Evolutionary conservation across 129 eudicot species (phyloP).

Genomic region (Erigeron canadensis): DNA sequence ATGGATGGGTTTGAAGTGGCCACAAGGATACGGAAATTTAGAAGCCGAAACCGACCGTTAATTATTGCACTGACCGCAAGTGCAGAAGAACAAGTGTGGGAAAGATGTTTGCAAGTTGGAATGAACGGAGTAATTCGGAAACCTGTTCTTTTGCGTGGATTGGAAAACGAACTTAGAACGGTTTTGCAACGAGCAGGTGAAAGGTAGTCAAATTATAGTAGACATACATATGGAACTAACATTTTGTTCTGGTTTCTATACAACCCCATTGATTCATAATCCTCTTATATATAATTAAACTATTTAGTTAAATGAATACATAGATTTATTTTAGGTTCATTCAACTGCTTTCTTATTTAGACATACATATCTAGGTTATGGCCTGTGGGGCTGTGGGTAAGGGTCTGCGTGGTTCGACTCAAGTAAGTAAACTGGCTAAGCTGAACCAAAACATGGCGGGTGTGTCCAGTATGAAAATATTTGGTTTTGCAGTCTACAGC

Average conservation of each 20-base stretch:
- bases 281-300: conserved; percentile 20
- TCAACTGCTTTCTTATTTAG: not conserved
- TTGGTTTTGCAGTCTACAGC: too few relatives aligned
- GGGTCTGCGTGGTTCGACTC: too few relatives aligned
- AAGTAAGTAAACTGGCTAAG: too few relatives aligned
- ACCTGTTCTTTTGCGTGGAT: conserved; percentile 66
- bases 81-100: conserved; percentile 73
- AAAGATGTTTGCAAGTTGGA: conserved; percentile 72
- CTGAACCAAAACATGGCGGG: too few relatives aligned
- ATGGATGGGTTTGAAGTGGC: conserved; percentile 92
- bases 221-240: conserved; percentile 24
- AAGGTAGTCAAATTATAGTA: conserved; percentile 30
- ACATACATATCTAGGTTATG: too few relatives aligned
- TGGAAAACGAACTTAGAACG: conserved; percentile 53
- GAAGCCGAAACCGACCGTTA: conserved; percentile 71
- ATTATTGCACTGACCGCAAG: conserved; percentile 83
- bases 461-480: too few relatives aligned
- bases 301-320: conserved; percentile 34
- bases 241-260: conserved; percentile 28
- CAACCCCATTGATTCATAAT: conserved; percentile 33
- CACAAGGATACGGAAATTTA: conserved; percentile 55
- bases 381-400: too few relatives aligned
- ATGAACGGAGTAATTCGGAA: conserved; percentile 82
- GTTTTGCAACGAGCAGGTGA: conserved; percentile 58
- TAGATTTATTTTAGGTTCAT: conserved; percentile 36